Evolutionary conservation across 83 land plant species (phyloP), one percentile per base, ranked within the genome.

Genomic region (Picea abies): DNA sequence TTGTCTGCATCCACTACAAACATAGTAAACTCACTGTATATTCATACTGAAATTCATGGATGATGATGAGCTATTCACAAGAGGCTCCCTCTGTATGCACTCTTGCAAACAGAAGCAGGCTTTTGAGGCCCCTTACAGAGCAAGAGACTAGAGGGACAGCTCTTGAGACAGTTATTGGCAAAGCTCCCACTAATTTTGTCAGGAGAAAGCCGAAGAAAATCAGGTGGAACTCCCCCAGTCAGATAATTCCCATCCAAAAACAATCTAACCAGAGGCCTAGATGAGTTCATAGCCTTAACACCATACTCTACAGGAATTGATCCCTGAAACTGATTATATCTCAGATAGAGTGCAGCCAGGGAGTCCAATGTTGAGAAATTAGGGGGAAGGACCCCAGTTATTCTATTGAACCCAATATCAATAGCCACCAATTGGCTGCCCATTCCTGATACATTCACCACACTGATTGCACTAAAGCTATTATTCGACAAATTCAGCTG

Each of bases 401-500:
- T 81, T 26, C 65, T 26, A 83, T 93, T 93, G 79, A 82, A 93
- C 17, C 95, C 84, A 25, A 93, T 78, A 78, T 93, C 91, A 29
- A 91, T 82, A 4, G 92, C 93, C 37, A 91, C 87, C 37, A 93
- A 77, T 61, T 84, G 78, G 69, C 86, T 80, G 26, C 9, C 44
- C 26, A 82, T 63, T 10, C 44, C 73, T 47, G 60, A 49, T 7
- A 47, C 66, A 35, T 47, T 60, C 65, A 64, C 47, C 79, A 86
- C 84, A 70, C 76, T 85, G 22, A 90, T 63, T 15, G 83, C n/a
- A 20, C 85, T 65, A 65, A 91, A 79, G 80, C 79, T 84, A 82
- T 93, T 93, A 75, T 93, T 88, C 14, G 95, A 79, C 19, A 93
- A 75, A 66, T 93, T 76, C 56, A 91, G 84, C 60, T 93, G 95